Evolutionary conservation across 768 basidiomycete species (phyloP).

Genomic region (Leccinellum albellum): DNA sequence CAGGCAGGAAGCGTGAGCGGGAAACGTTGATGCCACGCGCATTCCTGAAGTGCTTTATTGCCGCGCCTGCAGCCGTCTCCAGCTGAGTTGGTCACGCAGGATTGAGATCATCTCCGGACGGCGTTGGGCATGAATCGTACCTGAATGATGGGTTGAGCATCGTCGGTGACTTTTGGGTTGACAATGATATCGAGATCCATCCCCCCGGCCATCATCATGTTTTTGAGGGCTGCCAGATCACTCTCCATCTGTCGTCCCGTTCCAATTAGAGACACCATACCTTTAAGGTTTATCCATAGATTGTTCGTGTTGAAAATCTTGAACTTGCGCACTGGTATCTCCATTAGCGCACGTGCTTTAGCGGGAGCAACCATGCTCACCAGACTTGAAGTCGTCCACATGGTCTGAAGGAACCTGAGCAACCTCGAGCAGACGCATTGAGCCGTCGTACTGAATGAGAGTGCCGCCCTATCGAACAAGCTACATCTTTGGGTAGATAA

Average conservation of each 20-base stretch:
- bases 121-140: conserved; percentile 28
- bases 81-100: conserved; percentile 38
- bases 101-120: conserved; percentile 5
- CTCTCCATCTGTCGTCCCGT: neutral
- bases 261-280: conserved; percentile 32
- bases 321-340: conserved; percentile 71
- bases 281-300: conserved; percentile 74
- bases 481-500: neutral
- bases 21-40: conserved; percentile 95
- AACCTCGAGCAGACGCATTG: conserved; percentile 8
- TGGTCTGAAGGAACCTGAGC: conserved; percentile 7
- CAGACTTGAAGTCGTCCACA: conserved; percentile 19
- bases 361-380: conserved; percentile 30
- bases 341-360: conserved; percentile 1
- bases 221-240: conserved; percentile 67
- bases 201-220: conserved; percentile 79
- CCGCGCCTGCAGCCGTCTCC: conserved; percentile 91
- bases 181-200: conserved; percentile 95
- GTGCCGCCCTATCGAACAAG: conserved; percentile 61
- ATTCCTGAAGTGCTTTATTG: conserved; percentile 89
- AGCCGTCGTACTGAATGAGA: conserved; percentile 76
- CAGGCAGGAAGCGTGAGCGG: conserved; percentile 88
- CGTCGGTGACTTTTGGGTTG: conserved; percentile 84
- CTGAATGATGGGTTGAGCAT: conserved; percentile 83
- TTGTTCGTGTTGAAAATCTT: conserved; percentile 92